Evolutionary conservation across 805 yeast species (phyloP).

Genomic region (Ogataea neopini): DNA sequence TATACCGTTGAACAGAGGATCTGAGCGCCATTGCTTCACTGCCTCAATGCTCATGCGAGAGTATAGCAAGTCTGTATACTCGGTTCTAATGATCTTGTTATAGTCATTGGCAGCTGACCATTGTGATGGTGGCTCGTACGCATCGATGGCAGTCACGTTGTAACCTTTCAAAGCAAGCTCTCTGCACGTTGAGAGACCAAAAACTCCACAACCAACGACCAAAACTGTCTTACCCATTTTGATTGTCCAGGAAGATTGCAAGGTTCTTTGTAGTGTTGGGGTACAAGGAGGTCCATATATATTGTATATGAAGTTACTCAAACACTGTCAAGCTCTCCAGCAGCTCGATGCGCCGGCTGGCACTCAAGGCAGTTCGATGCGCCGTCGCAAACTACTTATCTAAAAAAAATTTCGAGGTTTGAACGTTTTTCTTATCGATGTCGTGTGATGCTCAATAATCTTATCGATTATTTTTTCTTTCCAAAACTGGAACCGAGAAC

Average conservation of each 20-base stretch:
- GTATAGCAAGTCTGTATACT: slow-evolving; percentile 45
- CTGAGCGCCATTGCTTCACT: slow-evolving; percentile 38
- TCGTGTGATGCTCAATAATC: not conserved
- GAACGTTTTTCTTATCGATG: not conserved
- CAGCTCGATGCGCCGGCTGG: not conserved
- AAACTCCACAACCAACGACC: slow-evolving; percentile 42
- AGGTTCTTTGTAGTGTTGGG: not conserved
- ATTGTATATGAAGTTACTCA: no score
- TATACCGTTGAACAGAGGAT: slow-evolving; percentile 35
- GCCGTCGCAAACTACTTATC: no score
- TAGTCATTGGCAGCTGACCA: slow-evolving; percentile 49
- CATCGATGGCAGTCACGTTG: slow-evolving; percentile 40
- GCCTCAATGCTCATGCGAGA: slow-evolving; percentile 48
- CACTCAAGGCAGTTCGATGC: no score
- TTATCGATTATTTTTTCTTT: not conserved
- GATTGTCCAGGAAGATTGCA: not conserved
- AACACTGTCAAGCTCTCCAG: not conserved
- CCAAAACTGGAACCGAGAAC: not conserved
- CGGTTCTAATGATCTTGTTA: slow-evolving; percentile 51
- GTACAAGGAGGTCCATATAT: not conserved
- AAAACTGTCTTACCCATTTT: slow-evolving; percentile 21
- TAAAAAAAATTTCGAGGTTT: not conserved
- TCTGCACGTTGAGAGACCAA: slow-evolving; percentile 45
- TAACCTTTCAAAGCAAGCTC: slow-evolving; percentile 35
- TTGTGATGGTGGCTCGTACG: slow-evolving; percentile 43